These are phyloP conservation scores for Didymella glomerata DNA, from an alignment of 2,329 filamentous ascomycete species.

Conservation along the genomic window DNA sequence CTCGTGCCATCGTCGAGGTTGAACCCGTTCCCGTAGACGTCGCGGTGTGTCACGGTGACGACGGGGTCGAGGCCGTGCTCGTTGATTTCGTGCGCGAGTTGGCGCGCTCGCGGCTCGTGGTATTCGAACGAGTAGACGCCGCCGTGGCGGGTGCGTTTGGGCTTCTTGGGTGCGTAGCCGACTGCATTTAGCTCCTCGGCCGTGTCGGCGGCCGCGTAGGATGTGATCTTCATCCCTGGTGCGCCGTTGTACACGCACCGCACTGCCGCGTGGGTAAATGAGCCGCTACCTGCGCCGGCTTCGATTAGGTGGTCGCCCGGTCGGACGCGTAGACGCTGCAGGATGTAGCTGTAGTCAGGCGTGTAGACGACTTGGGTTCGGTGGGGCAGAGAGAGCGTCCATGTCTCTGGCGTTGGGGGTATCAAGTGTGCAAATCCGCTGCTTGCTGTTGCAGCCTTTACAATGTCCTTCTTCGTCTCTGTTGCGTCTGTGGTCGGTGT, in stretches of 20 bases:
- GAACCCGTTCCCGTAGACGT: slow-evolving; percentile 81
- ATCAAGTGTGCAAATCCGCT: slow-evolving; percentile 80
- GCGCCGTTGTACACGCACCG: slow-evolving; percentile 80
- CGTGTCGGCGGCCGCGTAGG: slow-evolving; percentile 23
- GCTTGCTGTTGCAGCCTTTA: slow-evolving; percentile 60
- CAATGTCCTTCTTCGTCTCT: slow-evolving; percentile 45
- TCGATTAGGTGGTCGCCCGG: slow-evolving; percentile 80
- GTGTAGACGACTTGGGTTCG: slow-evolving; percentile 88
- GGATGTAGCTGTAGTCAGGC: slow-evolving; percentile 84
- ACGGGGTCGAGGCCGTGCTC: slow-evolving; percentile 71
- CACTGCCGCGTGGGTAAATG: slow-evolving; percentile 81
- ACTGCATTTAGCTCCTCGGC: slow-evolving; percentile 39
- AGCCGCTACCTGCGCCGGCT: slow-evolving; percentile 82
- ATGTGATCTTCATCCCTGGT: slow-evolving; percentile 50
- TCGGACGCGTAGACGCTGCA: slow-evolving; percentile 76
- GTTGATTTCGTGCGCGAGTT: slow-evolving; percentile 73
- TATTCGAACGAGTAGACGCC: slow-evolving; percentile 86
- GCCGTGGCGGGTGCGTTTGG: slow-evolving; percentile 56
- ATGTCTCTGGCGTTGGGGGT: slow-evolving; percentile 80
- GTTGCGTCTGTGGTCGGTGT: slow-evolving; percentile 30
- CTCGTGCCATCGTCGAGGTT: slow-evolving; percentile 54
- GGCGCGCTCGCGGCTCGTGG: slow-evolving; percentile 74
- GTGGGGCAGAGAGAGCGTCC: slow-evolving; percentile 82
- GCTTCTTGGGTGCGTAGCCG: slow-evolving; percentile 28
- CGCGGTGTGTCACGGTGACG: slow-evolving; percentile 77